Percentiles rank a stretch among this genome's conserved stretches.
Conservation (phyloP, 1,139 yeast species). For the Taphrina communis region DNA sequence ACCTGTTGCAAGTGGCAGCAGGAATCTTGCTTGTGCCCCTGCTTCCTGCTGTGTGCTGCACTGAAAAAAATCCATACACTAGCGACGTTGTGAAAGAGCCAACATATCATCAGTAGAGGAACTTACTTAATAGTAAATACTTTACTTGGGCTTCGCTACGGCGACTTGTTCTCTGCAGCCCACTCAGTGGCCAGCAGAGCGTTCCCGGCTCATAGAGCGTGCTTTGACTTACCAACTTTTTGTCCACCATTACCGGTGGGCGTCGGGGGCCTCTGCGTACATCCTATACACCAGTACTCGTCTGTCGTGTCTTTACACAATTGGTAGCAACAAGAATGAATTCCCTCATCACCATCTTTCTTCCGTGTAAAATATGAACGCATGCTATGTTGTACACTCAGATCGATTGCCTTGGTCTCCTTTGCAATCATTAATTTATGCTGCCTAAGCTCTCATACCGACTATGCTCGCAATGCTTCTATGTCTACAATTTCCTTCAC, state of each 20-base stretch:
- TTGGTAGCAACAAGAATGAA: no score
- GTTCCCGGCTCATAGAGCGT: conserved; percentile 37
- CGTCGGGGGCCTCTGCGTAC: conserved; percentile 36
- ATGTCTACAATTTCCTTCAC: conserved; percentile 83
- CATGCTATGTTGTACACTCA: background rate
- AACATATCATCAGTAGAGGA: conserved; percentile 36
- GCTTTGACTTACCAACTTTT: conserved; percentile 36
- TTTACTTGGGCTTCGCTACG: conserved; percentile 39
- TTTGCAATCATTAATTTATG: no score
- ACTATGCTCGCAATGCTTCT: conserved; percentile 53
- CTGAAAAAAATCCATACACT: background rate
- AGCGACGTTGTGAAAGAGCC: background rate
- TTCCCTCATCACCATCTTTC: background rate
- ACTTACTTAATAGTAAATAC: conserved; percentile 37
- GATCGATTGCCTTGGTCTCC: no score
- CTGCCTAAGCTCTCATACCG: background rate
- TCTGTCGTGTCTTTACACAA: no score
- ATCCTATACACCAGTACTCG: background rate
- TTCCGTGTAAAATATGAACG: background rate
- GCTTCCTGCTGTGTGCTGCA: background rate
- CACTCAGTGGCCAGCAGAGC: conserved; percentile 39
- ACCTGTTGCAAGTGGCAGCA: background rate
- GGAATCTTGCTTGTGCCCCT: background rate
- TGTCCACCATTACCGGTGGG: conserved; percentile 25
- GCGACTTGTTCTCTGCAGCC: conserved; percentile 40